Evolutionary conservation across 106 monocot species (phyloP).

Genomic region (Dioscorea zingiberensis): DNA sequence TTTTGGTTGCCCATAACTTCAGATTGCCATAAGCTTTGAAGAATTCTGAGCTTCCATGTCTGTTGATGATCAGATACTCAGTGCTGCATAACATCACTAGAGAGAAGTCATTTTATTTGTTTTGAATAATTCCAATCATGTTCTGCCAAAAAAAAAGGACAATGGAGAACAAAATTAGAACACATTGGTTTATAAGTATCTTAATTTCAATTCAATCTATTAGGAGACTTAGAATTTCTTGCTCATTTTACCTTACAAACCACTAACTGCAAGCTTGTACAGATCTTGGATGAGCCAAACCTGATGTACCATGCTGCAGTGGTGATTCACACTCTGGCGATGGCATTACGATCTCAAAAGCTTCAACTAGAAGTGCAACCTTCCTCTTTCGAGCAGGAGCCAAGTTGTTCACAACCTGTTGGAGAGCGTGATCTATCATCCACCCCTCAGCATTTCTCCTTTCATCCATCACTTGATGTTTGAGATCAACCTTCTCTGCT

Average conservation of each 20-base stretch:
- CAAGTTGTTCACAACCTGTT: conserved; percentile 34
- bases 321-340: not conserved
- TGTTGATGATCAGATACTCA: no score
- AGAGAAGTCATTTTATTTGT: no score
- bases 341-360: conserved; percentile 52
- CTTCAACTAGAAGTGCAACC: conserved; percentile 62
- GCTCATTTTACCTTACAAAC: not conserved
- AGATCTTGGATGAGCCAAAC: conserved; percentile 10
- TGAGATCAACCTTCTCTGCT: conserved; percentile 58
- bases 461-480: conserved; percentile 45
- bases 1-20: no score
- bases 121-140: no score
- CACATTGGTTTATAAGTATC: no score
- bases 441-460: conserved; percentile 66
- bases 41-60: no score
- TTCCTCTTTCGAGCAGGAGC: conserved; percentile 45
- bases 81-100: no score
- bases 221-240: no score
- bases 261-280: conserved; percentile 19
- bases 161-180: no score
- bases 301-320: conserved; percentile 1
- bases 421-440: conserved; percentile 66
- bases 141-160: no score
- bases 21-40: no score
- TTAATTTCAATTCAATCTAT: no score